Evolutionary conservation across 2,329 filamentous ascomycete genomes (phyloP).

Genomic region (Cyclaneusma minus): DNA sequence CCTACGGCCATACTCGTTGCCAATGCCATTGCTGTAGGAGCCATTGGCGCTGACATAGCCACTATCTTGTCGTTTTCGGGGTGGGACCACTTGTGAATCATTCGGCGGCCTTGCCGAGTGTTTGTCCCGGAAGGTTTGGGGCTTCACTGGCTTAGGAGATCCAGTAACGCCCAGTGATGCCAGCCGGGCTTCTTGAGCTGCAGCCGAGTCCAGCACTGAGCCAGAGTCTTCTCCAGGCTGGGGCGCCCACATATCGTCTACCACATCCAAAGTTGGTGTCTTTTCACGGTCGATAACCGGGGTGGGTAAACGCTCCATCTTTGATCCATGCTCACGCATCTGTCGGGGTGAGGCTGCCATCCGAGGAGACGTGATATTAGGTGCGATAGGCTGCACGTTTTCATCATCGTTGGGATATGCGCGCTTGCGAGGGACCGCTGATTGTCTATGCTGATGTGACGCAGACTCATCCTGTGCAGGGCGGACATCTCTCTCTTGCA

Average conservation of each 20-base stretch:
- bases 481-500: slow-evolving; percentile 8
- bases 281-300: slow-evolving; percentile 7
- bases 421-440: slow-evolving; percentile 11
- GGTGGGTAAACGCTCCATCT: slow-evolving; percentile 5
- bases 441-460: slow-evolving; percentile 1
- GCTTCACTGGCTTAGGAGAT: slow-evolving; percentile 18
- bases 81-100: too few relatives aligned
- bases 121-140: too few relatives aligned
- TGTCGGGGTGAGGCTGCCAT: not conserved
- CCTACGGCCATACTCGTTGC: too few relatives aligned
- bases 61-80: slow-evolving; percentile 15
- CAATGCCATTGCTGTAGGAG: slow-evolving; percentile 12
- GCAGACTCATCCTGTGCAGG: slow-evolving; percentile 1
- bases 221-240: slow-evolving; percentile 15
- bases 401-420: slow-evolving; percentile 4
- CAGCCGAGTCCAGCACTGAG: slow-evolving; percentile 6
- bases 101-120: too few relatives aligned
- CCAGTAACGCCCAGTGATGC: slow-evolving; percentile 21
- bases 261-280: slow-evolving; percentile 10
- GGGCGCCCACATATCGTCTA: slow-evolving; percentile 18
- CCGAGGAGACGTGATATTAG: too few relatives aligned
- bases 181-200: slow-evolving; percentile 16
- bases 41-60: slow-evolving; percentile 14
- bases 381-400: not conserved
- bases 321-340: slow-evolving; percentile 1